Evolutionary conservation across 2,329 filamentous ascomycete species (phyloP), one percentile per base, ranked within the genome.

Genomic region (Amphichorda felina): DNA sequence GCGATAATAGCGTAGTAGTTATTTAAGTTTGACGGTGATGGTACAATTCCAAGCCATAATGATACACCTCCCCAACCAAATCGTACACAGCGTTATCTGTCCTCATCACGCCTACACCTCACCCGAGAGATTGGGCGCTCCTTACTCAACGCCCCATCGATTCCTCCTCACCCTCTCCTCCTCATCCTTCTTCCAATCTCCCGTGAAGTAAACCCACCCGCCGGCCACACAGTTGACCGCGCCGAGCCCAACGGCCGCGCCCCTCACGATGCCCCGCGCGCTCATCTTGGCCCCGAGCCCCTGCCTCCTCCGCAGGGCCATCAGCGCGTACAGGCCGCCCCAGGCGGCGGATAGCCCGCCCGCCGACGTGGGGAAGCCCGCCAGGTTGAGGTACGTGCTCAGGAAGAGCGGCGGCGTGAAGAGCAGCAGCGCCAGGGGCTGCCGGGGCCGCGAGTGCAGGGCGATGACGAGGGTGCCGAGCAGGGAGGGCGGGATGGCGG

Each of bases 381-480:
- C 68, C 6, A 77, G 63, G 51, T 73, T 74, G 47, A 74, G 63
- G 55, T 76, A 77, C 49, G 63, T 67, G 36, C 64, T 60, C 54
- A 75, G 72, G 38, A 73, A 53, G 22, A 75, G 63, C 18, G 69
- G 59, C 17, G 67, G 66, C n/a, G 60, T 53, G 48, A 67, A 64
- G 43, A 68, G 56, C 48, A 71, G 61, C 47, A 75, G 60, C 25
- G 71, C 67, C 4, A 72, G 53, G 10, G 57, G 44, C 43, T 68
- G 66, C 33, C 71, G 50, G 24, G 72, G 72, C 3, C 69, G 68
- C 30, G 59, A 60, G 59, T 76, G 72, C 13, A 75, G 65, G 25
- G 71, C 62, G 9, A 68, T 64, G 39, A 75, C 60, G 28, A 76
- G 62, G 31, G 70, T 73, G 28, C 69, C 71, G 16, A 76, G 61